Percentiles rank a stretch among this genome's conserved stretches.
Conservation (phyloP, 2,329 filamentous ascomycete genomes). For the Scytalidium lignicola region DNA sequence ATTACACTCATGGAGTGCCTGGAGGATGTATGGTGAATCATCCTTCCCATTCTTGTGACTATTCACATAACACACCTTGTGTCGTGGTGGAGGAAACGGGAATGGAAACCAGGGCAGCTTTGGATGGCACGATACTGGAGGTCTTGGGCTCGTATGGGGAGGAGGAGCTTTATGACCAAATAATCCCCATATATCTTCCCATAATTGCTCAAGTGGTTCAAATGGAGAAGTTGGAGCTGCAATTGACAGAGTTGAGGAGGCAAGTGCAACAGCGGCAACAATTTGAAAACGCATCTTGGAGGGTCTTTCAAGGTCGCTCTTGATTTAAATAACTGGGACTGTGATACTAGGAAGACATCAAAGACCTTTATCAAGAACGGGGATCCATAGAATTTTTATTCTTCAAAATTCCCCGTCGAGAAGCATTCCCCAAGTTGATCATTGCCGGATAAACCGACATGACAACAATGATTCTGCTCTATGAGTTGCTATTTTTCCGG, state of each 20-base stretch:
- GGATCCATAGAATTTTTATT: constrained; percentile 13
- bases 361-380: not conserved
- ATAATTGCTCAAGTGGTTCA: constrained; percentile 13
- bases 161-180: constrained; percentile 6
- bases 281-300: constrained; percentile 22
- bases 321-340: not conserved
- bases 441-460: not conserved
- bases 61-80: constrained; percentile 23
- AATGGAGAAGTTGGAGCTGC: constrained; percentile 14
- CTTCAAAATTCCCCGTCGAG: not conserved
- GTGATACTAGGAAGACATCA: constrained; percentile 40
- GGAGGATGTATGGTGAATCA: constrained; percentile 41
- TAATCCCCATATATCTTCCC: constrained; percentile 1
- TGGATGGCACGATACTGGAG: constrained; percentile 15
- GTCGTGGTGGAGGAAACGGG: constrained; percentile 13
- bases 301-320: not conserved
- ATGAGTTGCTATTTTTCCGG: constrained; percentile 19
- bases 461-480: constrained; percentile 4
- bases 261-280: constrained; percentile 13
- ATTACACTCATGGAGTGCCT: constrained; percentile 54
- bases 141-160: constrained; percentile 19
- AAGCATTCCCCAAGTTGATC: constrained; percentile 1
- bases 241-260: constrained; percentile 16
- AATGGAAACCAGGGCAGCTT: constrained; percentile 14
- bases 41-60: constrained; percentile 22